Evolutionary conservation across 768 basidiomycete species (phyloP), one percentile per base, ranked within the genome.

Genomic region (Suillus bovinus): DNA sequence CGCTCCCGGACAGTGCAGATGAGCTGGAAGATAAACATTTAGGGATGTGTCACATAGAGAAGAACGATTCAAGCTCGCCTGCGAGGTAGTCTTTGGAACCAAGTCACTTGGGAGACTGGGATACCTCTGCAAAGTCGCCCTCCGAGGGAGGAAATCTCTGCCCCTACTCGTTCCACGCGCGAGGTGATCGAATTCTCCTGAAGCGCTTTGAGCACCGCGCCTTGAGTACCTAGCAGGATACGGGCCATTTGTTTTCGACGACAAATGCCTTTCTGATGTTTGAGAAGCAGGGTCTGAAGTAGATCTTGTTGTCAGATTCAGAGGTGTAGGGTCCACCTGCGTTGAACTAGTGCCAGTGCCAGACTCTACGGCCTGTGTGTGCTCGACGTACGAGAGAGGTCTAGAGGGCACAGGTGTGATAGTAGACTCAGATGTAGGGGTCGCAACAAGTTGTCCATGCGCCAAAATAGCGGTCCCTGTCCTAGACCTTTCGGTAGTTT

Each of bases 1-100:
- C 86, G 79, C 46, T 85, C 82, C 16, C 77, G 76, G 1, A 86
- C 76, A 0, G 80, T 70, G 39, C 3, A 36, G 13, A 41, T 31
- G 5, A 20, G 50, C 50, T 52, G 29, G 20, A 31, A 20, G 20
- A 52, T 31, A 31, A 17, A 9, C 9, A 31, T 2, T 11, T 52
- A 5, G 11, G 5, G 29, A 52, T n/a, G 29, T 50, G 20, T 20
- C 20, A 31, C 20, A 6, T 31, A 31, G 10, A n/a, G 20, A 52
- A n/a, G 29, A 3, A 2, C 13, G 17, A 52, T 31, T 20, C 29
- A 13, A 52, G 50, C 50, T 52, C 20, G 5, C 50, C 50, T 31
- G 29, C 29, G 31, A 31, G 20, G 50, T 52, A 20, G 50, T 20
- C 17, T 52, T 52, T 20, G 50, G 50, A 52, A 52, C 29, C 10